A percentile compares a stretch with the other conserved stretches of the same genome.
Evolutionary conservation across 345 rosid genomes (phyloP).

Genomic region (Aquilaria sinensis): DNA sequence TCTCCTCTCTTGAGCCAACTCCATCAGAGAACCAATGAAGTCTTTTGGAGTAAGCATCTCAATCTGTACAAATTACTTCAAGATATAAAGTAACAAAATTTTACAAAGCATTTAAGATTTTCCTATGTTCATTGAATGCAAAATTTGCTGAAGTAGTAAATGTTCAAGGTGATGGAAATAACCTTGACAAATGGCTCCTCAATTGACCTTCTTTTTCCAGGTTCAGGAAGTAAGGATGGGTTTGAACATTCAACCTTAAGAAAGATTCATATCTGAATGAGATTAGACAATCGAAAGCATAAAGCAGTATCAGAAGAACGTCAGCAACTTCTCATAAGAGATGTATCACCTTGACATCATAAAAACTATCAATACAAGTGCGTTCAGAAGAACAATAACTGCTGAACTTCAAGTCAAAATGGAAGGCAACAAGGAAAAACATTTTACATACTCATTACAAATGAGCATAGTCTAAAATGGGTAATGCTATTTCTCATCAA

Average conservation of each 20-base stretch:
- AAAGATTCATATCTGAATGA: slow-evolving; percentile 18
- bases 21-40: slow-evolving; percentile 90
- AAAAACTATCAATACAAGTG: background rate
- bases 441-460: too few relatives aligned
- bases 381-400: too few relatives aligned
- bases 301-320: too few relatives aligned
- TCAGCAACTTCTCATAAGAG: too few relatives aligned
- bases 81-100: slow-evolving; percentile 14
- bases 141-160: slow-evolving; percentile 1
- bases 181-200: slow-evolving; percentile 98
- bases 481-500: too few relatives aligned
- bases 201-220: slow-evolving; percentile 78
- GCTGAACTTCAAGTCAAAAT: too few relatives aligned
- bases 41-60: slow-evolving; percentile 98
- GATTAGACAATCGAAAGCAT: background rate
- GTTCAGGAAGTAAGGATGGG: slow-evolving; percentile 95
- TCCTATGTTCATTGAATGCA: background rate
- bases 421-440: too few relatives aligned
- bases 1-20: slow-evolving; percentile 95
- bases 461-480: too few relatives aligned
- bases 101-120: slow-evolving; percentile 1
- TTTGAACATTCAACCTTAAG: slow-evolving; percentile 91
- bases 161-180: slow-evolving; percentile 15
- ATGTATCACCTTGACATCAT: slow-evolving; percentile 1
- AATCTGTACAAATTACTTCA: slow-evolving; percentile 45